Percentiles rank a stretch among this genome's conserved stretches.
phyloP scores from a whole-genome alignment of 805 yeast genomes.

The Yarrowia porcina region DNA sequence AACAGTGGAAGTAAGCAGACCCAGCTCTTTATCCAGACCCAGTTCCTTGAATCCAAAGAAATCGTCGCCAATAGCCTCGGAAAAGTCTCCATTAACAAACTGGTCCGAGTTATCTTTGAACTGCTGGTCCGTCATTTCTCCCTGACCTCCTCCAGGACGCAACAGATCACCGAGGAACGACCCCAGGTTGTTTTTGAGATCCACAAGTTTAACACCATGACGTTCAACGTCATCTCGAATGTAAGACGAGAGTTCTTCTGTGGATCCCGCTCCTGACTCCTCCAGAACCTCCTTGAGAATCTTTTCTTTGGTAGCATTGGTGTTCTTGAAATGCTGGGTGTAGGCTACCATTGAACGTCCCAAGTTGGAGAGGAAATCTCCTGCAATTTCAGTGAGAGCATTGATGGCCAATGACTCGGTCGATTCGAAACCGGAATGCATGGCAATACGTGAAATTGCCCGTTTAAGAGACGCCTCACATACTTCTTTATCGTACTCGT shows the following conservation, averaged over 20 bases:
- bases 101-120: slow-evolving; percentile 91
- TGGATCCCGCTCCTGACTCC: slow-evolving; percentile 77
- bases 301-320: slow-evolving; percentile 43
- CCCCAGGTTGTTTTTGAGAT: slow-evolving; percentile 63
- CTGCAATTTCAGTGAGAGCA: slow-evolving; percentile 78
- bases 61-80: slow-evolving; percentile 82
- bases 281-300: slow-evolving; percentile 58
- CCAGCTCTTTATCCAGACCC: slow-evolving; percentile 90
- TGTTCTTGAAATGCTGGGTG: slow-evolving; percentile 43
- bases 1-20: slow-evolving; percentile 75
- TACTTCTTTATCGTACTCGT: slow-evolving; percentile 54
- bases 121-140: slow-evolving; percentile 69
- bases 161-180: slow-evolving; percentile 72
- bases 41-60: slow-evolving; percentile 95
- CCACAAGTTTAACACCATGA: slow-evolving; percentile 66
- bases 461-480: slow-evolving; percentile 65
- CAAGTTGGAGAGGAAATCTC: slow-evolving; percentile 70
- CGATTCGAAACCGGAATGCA: slow-evolving; percentile 90
- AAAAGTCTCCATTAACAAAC: slow-evolving; percentile 90
- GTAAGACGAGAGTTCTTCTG: slow-evolving; percentile 71
- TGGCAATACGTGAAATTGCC: slow-evolving; percentile 70
- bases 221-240: slow-evolving; percentile 68
- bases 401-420: slow-evolving; percentile 75
- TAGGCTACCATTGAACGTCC: slow-evolving; percentile 68
- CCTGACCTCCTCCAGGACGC: slow-evolving; percentile 62